Evolutionary conservation across 371 early-diverging fungal genomes (phyloP), one percentile per base, ranked within the genome.

Genomic region (Rhizopus arrhizus): DNA sequence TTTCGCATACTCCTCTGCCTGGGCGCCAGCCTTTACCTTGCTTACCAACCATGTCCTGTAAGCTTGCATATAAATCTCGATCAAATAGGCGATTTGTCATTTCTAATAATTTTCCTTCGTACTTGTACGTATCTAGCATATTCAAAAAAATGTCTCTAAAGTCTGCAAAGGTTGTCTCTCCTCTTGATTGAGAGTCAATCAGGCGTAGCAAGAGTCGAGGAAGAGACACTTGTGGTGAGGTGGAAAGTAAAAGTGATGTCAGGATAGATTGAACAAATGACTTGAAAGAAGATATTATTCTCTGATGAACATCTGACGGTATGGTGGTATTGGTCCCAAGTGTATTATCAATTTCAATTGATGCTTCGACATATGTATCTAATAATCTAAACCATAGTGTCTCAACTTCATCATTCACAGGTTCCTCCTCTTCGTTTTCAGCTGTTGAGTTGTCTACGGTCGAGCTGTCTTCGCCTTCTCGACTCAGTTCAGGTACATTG

Each of bases 121-220:
- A 90, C 61, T 85, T 82, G 68, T 89, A 89, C 12, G 87, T 86
- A 51, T 90, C 89, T 34, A 92, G 74, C 88, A 92, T 89, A 16
- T 87, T 86, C 34, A 85, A 74, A 53, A 92, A 87, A 12, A 89
- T 85, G 42, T 86, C 87, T 41, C 88, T 75, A 57, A 88, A 87
- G 58, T 91, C 90, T 5, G 88, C 89, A 75, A 92, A 86, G 0
- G 85, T 84, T 9, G 86, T 84, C 35, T 78, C 80, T 34, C 83
- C 80, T 8, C 68, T 56, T 41, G 78, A 71, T 41, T 86, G 84
- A 3, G 90, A 77, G 29, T 83, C 74, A 42, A 90, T 85, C 34
- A 90, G 73, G 3, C 87, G 85, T 38, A 77, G 64, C 33, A 92
- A 61, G 7, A 92, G 70, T 4, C 85, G 73, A 5, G 89, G 89